A percentile compares a stretch with the other conserved stretches of the same genome.
Evolutionary conservation across 2,329 filamentous ascomycete genomes (phyloP).

Genomic region (Nemania sp.): DNA sequence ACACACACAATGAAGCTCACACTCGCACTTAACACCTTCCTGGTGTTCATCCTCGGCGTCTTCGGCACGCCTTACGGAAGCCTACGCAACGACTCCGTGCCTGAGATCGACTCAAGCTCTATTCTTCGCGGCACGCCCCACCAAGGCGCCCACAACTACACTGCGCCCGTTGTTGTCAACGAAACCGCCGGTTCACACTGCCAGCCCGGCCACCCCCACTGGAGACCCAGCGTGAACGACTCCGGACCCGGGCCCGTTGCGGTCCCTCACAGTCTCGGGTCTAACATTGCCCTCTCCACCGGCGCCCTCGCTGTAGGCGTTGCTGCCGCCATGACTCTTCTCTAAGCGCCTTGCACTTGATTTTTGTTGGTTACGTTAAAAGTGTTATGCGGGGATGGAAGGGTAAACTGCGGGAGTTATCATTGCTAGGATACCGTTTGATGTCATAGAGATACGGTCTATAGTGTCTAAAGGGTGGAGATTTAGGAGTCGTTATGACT

Average conservation of each 20-base stretch:
- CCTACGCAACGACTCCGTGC: too few species aligned
- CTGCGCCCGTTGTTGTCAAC: too few species aligned
- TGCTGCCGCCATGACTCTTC: not conserved
- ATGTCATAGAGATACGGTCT: not conserved
- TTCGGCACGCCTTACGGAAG: not conserved
- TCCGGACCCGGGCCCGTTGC: too few species aligned
- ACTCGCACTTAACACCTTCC: not conserved
- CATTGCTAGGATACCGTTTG: not conserved
- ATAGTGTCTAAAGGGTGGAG: not conserved
- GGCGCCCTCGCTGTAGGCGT: not conserved
- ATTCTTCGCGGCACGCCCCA: too few species aligned
- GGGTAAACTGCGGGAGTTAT: not conserved
- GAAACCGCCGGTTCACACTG: too few species aligned
- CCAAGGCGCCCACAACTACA: too few species aligned
- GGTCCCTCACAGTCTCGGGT: too few species aligned
- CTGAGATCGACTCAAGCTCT: too few species aligned
- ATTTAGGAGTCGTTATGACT: not conserved
- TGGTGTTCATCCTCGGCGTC: conserved; percentile 8
- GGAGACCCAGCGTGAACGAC: too few species aligned
- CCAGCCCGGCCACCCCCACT: too few species aligned
- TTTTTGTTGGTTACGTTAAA: not conserved
- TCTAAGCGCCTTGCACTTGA: not conserved
- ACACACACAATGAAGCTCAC: conserved; percentile 28
- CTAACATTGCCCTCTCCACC: too few species aligned
- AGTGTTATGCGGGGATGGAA: not conserved